Evolutionary conservation across 106 monocot species (phyloP).

Genomic region (Hemerocallis citrina): DNA sequence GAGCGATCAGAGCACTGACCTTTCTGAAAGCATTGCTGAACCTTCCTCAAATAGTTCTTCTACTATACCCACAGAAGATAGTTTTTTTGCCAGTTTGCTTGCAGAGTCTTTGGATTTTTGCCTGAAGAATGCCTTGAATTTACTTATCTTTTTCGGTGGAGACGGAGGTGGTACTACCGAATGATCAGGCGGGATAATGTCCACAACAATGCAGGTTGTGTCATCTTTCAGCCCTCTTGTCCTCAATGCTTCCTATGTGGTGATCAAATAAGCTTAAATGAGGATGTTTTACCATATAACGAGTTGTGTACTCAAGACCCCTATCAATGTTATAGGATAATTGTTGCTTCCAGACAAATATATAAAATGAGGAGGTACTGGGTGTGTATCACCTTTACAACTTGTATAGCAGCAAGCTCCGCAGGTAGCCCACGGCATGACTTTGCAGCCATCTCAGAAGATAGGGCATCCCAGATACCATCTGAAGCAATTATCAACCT

Average conservation of each 20-base stretch:
- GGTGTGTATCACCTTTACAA: constrained; percentile 65
- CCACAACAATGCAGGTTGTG: constrained; percentile 98
- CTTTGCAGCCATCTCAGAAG: constrained; percentile 75
- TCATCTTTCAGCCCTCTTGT: constrained; percentile 95
- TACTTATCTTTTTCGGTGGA: constrained; percentile 62
- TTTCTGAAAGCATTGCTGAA: constrained; percentile 96
- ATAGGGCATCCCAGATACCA: constrained; percentile 89
- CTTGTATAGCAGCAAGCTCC: constrained; percentile 81
- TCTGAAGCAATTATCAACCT: constrained; percentile 95
- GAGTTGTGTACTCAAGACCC: not conserved
- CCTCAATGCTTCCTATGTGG: constrained; percentile 80
- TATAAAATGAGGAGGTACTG: not conserved
- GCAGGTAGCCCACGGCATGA: constrained; percentile 82
- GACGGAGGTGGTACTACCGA: constrained; percentile 42
- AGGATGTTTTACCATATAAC: constrained; percentile 1
- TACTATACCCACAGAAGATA: constrained; percentile 62
- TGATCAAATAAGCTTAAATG: constrained; percentile 8
- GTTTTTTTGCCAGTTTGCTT: constrained; percentile 59
- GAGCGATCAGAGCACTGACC: constrained; percentile 38
- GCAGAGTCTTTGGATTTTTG: constrained; percentile 43
- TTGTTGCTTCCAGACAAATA: not conserved
- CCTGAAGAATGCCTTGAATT: constrained; percentile 60
- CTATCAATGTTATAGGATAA: not conserved
- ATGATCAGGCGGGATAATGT: constrained; percentile 76
- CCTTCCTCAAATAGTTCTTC: constrained; percentile 99